phyloP scores from a whole-genome alignment of 345 rosid genomes.

The Gossypium stocksii region DNA sequence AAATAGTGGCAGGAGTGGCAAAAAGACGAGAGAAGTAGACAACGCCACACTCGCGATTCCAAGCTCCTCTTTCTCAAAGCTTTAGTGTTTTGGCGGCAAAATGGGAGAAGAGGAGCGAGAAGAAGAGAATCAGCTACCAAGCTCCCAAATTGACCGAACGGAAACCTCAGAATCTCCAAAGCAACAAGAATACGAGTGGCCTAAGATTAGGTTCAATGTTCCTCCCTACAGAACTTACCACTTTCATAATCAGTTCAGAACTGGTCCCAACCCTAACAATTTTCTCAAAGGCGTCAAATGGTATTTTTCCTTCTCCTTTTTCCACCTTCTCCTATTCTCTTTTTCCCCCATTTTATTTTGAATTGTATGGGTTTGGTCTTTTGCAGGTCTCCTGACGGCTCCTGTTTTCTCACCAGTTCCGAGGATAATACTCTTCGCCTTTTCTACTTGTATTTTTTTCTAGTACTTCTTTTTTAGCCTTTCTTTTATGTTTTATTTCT shows the following conservation, averaged over 20 bases:
- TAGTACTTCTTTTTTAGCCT: neutral
- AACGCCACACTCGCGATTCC: too few species aligned
- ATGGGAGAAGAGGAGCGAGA: slow-evolving; percentile 28
- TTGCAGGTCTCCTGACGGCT: slow-evolving; percentile 94
- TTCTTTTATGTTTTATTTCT: neutral
- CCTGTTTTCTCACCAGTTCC: slow-evolving; percentile 69
- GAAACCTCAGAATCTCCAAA: slow-evolving; percentile 18
- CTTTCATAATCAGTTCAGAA: slow-evolving; percentile 66
- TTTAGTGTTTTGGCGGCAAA: slow-evolving; percentile 21
- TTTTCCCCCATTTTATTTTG: neutral
- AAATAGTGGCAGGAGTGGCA: neutral
- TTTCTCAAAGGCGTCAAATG: slow-evolving; percentile 88
- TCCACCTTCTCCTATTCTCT: neutral
- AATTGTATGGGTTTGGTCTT: slow-evolving; percentile 15
- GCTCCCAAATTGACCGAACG: slow-evolving; percentile 7
- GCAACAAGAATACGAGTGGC: slow-evolving; percentile 41
- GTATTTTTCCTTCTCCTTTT: slow-evolving; percentile 20
- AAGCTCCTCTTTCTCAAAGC: slow-evolving; percentile 11
- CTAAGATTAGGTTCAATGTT: slow-evolving; percentile 51
- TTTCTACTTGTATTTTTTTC: slow-evolving; percentile 54
- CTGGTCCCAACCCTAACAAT: slow-evolving; percentile 61
- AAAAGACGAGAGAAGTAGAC: neutral
- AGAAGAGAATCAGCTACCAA: slow-evolving; percentile 17
- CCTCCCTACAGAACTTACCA: slow-evolving; percentile 61
- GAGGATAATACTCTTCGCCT: slow-evolving; percentile 76